Base-by-base conservation (phyloP, 371 early-diverging fungal genomes). In the Nematocida ironsii region DNA sequence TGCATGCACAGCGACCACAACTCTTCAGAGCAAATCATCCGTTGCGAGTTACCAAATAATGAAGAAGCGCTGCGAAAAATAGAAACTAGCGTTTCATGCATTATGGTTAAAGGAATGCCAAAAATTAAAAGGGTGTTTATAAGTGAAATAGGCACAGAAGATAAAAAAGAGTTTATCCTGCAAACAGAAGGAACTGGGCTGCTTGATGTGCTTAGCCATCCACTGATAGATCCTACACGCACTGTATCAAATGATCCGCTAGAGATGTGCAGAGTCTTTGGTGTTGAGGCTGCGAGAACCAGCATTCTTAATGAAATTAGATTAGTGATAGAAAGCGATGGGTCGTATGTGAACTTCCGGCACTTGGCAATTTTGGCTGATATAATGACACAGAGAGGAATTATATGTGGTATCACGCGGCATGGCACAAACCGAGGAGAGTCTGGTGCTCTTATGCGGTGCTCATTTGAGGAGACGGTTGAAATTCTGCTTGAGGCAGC, bases 401-500 rank as follows among this genome's bases (percentile, higher is more conserved):
- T 90, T 73, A 84, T 97, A 73, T 93, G 94, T 90, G 95, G 97
- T 47, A 97, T 99, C 81, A 96, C 98, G 18, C 92, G 98, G 72
- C 98, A 98, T 85, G 98, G 98, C 84, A 96, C 96, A 86, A 98
- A 97, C 86, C 91, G 96, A 72, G 92, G 94, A 66, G 81, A 75
- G n/a, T 58, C 57, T 23, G 94, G 96, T 71, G 96, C 95, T 13
- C 89, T 98, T 68, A 95, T 95, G 91, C 90, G 97, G 58, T 93
- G 94, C 85, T 94, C 98, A 5, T 99, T 99, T 83, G 98, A 99
- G 88, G 97, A 99, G 88, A 98, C 99, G 0, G 98, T 96, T 0
- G 98, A 99, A 88, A 93, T 98, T 88, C 89, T 99, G 74, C 89
- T 97, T 89, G 96, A 98, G 64, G 96, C 97, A 6, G 97, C 96